Evolutionary conservation across 2,329 filamentous ascomycete species (phyloP).

Genomic region (Scytalidium sp.): DNA sequence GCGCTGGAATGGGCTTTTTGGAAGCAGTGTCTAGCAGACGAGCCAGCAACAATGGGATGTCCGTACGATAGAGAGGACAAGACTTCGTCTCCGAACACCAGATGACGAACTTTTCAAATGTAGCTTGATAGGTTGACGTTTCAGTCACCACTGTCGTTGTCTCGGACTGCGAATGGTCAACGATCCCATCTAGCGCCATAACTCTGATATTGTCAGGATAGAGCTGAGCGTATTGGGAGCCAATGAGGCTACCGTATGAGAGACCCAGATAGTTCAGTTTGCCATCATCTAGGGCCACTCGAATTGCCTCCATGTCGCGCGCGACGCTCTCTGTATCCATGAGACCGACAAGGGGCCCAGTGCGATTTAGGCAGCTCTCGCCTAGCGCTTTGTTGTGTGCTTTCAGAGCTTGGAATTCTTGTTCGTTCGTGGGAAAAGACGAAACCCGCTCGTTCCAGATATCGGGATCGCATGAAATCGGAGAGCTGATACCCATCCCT

Average conservation of each 20-base stretch:
- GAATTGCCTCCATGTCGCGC: constrained; percentile 30
- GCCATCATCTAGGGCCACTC: constrained; percentile 30
- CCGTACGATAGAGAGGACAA: constrained; percentile 29
- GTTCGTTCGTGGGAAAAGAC: constrained; percentile 33
- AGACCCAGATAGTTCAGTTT: constrained; percentile 37
- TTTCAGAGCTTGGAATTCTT: constrained; percentile 33
- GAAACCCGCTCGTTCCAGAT: constrained; percentile 34
- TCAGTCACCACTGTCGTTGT: constrained; percentile 32
- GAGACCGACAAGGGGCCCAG: constrained; percentile 36
- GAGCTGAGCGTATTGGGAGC: constrained; percentile 39
- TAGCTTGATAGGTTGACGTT: constrained; percentile 32
- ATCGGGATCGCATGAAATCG: constrained; percentile 34
- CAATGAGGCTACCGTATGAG: constrained; percentile 44
- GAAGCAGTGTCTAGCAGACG: constrained; percentile 28
- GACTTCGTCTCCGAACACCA: constrained; percentile 30
- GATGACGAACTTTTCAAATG: constrained; percentile 33
- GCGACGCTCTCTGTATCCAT: constrained; percentile 33
- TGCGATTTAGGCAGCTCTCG: constrained; percentile 35
- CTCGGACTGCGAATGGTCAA: constrained; percentile 37
- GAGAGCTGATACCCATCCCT: constrained; percentile 38
- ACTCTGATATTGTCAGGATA: constrained; percentile 39
- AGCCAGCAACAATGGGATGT: constrained; percentile 22
- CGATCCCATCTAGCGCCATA: constrained; percentile 41
- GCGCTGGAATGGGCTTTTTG: constrained; percentile 31
- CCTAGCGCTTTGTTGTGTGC: constrained; percentile 36